Conservation (phyloP, 331 rosid genomes). For the Telfairia occidentalis region DNA sequence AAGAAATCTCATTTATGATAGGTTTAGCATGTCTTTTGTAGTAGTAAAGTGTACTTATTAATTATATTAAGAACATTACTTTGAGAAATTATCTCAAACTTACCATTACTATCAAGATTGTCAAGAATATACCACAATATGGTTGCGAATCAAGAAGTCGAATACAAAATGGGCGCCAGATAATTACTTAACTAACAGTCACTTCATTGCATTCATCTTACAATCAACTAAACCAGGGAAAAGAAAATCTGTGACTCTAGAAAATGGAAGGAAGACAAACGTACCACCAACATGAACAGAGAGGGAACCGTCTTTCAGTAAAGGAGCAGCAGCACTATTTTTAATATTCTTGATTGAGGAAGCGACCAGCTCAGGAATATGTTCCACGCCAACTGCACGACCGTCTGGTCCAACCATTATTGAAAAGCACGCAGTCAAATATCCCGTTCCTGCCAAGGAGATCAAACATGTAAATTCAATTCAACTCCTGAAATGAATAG, state of each 20-base stretch:
- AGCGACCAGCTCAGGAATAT: constrained; percentile 81
- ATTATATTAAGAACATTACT: background rate
- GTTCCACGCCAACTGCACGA: constrained; percentile 71
- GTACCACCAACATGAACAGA: constrained; percentile 66
- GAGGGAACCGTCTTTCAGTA: constrained; percentile 74
- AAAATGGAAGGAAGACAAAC: constrained; percentile 7
- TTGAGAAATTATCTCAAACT: background rate
- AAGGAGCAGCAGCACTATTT: constrained; percentile 65
- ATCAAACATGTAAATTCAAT: background rate
- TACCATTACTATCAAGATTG: background rate
- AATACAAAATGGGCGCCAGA: background rate
- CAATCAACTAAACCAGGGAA: background rate
- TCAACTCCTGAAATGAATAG: background rate
- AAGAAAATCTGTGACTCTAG: background rate
- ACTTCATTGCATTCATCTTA: background rate
- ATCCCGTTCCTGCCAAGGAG: constrained; percentile 67
- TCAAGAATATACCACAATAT: background rate
- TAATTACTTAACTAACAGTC: background rate
- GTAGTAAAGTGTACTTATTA: background rate
- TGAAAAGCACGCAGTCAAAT: constrained; percentile 87
- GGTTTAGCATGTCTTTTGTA: background rate
- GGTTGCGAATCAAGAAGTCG: background rate
- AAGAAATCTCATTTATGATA: background rate
- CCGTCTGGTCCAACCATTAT: constrained; percentile 93
- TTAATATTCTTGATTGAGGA: constrained; percentile 57